Evolutionary conservation across 345 rosid species (phyloP).

Genomic region (Murraya koenigii): DNA sequence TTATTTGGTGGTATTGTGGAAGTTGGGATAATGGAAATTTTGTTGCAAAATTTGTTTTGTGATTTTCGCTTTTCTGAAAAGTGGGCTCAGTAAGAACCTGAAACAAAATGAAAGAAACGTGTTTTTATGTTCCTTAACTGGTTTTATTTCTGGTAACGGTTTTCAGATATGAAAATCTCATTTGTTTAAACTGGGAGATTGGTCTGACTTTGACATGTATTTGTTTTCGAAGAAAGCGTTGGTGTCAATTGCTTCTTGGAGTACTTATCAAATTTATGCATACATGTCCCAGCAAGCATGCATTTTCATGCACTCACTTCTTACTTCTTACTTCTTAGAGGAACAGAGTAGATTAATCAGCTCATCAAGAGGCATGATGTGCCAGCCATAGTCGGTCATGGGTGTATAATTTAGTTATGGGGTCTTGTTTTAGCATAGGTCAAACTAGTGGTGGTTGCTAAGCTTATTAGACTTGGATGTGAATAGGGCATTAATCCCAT

Average conservation of each 20-base stretch:
- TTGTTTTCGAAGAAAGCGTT: background rate
- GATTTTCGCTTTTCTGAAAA: background rate
- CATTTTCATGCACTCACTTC: background rate
- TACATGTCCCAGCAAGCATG: background rate
- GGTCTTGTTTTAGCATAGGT: background rate
- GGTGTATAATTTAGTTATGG: background rate
- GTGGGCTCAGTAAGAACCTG: background rate
- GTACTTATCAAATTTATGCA: background rate
- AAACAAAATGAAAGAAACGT: background rate
- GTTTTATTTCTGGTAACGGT: background rate
- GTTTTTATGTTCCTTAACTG: background rate
- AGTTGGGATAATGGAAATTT: background rate
- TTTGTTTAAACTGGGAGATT: background rate
- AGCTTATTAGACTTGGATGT: background rate
- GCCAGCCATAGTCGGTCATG: background rate
- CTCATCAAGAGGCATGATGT: background rate
- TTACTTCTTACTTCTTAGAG: background rate
- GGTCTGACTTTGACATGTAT: background rate
- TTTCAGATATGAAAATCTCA: background rate
- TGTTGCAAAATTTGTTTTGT: background rate
- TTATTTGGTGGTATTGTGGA: background rate
- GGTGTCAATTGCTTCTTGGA: background rate
- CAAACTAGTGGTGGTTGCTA: background rate
- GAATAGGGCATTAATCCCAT: background rate
- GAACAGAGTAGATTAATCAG: background rate